These are phyloP conservation scores for Backusella psychrophila DNA, from an alignment of 192 early-diverging fungal species.

Conservation along the genomic window DNA sequence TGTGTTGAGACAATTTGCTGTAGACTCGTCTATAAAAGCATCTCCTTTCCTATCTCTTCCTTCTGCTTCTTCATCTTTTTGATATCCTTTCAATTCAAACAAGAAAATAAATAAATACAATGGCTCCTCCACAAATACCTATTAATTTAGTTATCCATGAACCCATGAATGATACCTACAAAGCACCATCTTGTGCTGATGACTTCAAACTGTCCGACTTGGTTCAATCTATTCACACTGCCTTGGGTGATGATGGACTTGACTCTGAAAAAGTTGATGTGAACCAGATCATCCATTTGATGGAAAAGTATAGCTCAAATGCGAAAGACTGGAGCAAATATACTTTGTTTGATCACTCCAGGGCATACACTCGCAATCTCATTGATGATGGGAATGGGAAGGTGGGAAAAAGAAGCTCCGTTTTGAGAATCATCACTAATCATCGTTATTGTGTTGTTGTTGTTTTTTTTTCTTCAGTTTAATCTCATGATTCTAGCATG, in stretches of 20 bases:
- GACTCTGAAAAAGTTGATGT: slow-evolving; percentile 55
- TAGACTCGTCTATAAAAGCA: not conserved
- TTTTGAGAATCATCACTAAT: not conserved
- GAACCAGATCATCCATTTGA: slow-evolving; percentile 54
- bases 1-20: not conserved
- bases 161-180: not conserved
- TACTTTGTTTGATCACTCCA: slow-evolving; percentile 66
- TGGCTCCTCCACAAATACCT: slow-evolving; percentile 9
- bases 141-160: not conserved
- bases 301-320: slow-evolving; percentile 69
- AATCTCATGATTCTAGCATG: slow-evolving; percentile 91
- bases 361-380: slow-evolving; percentile 82
- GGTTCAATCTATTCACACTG: slow-evolving; percentile 39
- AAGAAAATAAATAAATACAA: not conserved
- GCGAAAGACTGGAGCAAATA: slow-evolving; percentile 73
- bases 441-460: not conserved
- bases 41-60: not conserved
- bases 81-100: not conserved
- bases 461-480: slow-evolving; percentile 46
- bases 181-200: not conserved
- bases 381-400: slow-evolving; percentile 90
- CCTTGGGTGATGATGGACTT: slow-evolving; percentile 56
- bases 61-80: not conserved
- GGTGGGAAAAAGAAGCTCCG: slow-evolving; percentile 15
- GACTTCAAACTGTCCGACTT: not conserved